Percentiles rank a stretch among this genome's conserved stretches.
These are phyloP conservation scores for Gillenia trifoliata DNA, from an alignment of 306 rosid species.

Conservation along the genomic window DNA sequence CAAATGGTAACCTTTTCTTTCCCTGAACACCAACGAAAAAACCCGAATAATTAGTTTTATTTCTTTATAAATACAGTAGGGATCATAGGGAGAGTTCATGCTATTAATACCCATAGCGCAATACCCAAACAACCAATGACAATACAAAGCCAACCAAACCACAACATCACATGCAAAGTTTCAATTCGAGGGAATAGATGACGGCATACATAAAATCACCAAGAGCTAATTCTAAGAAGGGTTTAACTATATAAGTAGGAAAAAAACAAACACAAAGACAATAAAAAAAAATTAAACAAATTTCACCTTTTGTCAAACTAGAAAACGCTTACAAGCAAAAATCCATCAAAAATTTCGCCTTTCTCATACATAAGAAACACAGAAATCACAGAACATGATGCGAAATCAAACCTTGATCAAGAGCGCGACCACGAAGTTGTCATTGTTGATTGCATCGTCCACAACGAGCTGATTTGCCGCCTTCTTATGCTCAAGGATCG, in stretches of 20 bases:
- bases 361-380: background rate
- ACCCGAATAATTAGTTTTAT: background rate
- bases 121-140: background rate
- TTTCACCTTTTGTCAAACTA: conserved; percentile 10
- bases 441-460: conserved; percentile 88
- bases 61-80: conserved; percentile 3
- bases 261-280: background rate
- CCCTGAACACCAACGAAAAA: conserved; percentile 47
- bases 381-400: background rate
- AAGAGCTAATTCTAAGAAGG: background rate
- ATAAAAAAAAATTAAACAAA: background rate
- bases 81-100: no score
- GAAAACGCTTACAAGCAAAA: background rate
- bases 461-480: conserved; percentile 83
- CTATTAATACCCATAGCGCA: background rate
- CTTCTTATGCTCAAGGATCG: conserved; percentile 90
- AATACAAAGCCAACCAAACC: background rate
- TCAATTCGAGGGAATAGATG: background rate
- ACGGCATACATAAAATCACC: background rate
- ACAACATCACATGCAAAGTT: background rate
- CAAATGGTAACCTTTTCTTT: conserved; percentile 86
- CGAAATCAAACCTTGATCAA: conserved; percentile 59
- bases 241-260: background rate
- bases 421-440: no score
- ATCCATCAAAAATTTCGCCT: no score